These are phyloP conservation scores for Microascus cirrosus DNA, from an alignment of 2,329 filamentous ascomycete genomes.

Conservation along the genomic window DNA sequence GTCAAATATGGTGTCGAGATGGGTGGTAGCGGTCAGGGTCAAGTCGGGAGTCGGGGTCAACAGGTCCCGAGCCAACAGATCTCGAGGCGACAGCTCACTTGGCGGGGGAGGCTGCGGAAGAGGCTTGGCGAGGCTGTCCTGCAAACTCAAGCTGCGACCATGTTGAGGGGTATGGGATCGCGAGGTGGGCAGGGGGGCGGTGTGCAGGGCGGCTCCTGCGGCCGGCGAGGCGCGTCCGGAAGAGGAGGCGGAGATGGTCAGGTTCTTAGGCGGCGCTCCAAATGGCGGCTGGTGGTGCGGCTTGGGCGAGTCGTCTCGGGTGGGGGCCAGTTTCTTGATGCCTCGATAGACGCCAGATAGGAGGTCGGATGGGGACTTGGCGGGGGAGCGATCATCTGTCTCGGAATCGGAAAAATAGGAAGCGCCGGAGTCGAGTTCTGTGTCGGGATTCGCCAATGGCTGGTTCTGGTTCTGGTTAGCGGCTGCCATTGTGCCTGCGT, in stretches of 20 bases:
- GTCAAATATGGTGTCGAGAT: constrained; percentile 13
- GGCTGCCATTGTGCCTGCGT: constrained; percentile 15
- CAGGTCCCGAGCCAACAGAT: not conserved
- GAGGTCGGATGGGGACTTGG: constrained; percentile 32
- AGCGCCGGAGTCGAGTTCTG: constrained; percentile 12
- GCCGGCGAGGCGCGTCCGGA: not conserved
- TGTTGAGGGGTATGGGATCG: constrained; percentile 1
- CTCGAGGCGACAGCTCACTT: not conserved
- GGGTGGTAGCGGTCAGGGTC: constrained; percentile 13
- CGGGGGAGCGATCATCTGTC: constrained; percentile 22
- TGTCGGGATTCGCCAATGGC: constrained; percentile 5
- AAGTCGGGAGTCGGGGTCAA: not conserved
- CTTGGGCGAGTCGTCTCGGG: constrained; percentile 29
- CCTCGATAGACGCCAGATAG: constrained; percentile 41
- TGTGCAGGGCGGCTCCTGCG: constrained; percentile 6
- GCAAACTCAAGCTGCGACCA: constrained; percentile 35
- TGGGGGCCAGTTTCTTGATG: constrained; percentile 33
- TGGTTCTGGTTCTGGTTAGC: not conserved
- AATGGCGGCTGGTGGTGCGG: too few relatives aligned
- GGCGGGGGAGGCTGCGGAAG: constrained; percentile 36
- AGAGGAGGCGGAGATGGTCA: not conserved
- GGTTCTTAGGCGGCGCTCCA: too few relatives aligned
- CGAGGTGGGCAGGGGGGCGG: constrained; percentile 9
- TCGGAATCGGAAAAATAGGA: constrained; percentile 33
- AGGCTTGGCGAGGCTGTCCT: constrained; percentile 45